These are phyloP conservation scores for Calocera cornea DNA, from an alignment of 768 basidiomycete species.

Conservation along the genomic window DNA sequence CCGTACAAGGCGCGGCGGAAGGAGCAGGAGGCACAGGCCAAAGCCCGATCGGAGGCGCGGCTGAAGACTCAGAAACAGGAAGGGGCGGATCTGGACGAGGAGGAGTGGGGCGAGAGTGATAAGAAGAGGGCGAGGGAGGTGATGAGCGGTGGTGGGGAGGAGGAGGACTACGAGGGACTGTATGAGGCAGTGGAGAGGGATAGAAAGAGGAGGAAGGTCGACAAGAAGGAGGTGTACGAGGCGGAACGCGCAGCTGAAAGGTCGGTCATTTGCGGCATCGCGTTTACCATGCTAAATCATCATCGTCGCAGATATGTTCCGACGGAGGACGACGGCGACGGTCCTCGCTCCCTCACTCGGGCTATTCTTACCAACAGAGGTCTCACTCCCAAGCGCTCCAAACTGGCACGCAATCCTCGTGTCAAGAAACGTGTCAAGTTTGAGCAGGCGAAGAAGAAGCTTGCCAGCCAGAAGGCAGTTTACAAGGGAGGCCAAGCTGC, in stretches of 20 bases:
- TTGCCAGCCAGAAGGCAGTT: conserved; percentile 79
- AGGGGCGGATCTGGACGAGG: conserved; percentile 55
- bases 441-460: conserved; percentile 89
- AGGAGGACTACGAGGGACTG: conserved; percentile 56
- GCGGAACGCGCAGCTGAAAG: conserved; percentile 39
- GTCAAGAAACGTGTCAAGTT: conserved; percentile 84
- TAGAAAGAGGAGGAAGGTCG: conserved; percentile 55
- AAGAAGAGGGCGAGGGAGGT: conserved; percentile 26
- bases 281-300: background rate
- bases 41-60: conserved; percentile 35
- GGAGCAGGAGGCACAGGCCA: conserved; percentile 42
- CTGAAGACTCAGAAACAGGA: conserved; percentile 33
- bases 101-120: conserved; percentile 30
- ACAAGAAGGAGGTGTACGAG: conserved; percentile 75
- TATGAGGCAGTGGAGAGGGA: conserved; percentile 77
- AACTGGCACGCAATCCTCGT: conserved; percentile 86
- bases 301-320: background rate
- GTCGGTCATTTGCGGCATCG: conserved; percentile 36
- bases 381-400: conserved; percentile 77
- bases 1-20: conserved; percentile 70
- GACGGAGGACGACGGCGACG: conserved; percentile 33
- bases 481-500: conserved; percentile 76
- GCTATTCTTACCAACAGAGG: conserved; percentile 91
- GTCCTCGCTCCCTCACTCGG: conserved; percentile 78
- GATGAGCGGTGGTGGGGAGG: conserved; percentile 29